Percentiles rank a stretch among this genome's conserved stretches.
These are phyloP conservation scores for Ophiostoma himal-ulmi DNA, from an alignment of 2,329 filamentous ascomycete species.

Conservation along the genomic window DNA sequence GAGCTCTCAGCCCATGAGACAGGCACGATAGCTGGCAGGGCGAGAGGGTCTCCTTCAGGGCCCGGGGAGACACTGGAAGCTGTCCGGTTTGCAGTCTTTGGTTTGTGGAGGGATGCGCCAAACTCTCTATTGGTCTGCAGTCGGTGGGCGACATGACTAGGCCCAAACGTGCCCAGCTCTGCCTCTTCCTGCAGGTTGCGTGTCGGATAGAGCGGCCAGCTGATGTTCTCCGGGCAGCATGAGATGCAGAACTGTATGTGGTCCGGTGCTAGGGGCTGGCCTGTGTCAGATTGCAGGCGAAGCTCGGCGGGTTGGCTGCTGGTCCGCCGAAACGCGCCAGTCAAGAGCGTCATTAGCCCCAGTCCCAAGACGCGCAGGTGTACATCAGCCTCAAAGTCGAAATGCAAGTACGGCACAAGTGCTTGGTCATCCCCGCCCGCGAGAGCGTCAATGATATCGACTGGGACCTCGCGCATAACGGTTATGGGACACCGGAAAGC, in stretches of 20 bases:
- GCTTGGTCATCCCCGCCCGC: slow-evolving; percentile 11
- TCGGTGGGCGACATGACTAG: slow-evolving; percentile 13
- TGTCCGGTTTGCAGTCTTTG: background rate
- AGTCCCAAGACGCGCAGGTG: slow-evolving; percentile 28
- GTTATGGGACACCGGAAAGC: slow-evolving; percentile 27
- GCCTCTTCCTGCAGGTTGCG: slow-evolving; percentile 28
- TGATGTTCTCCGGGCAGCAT: slow-evolving; percentile 27
- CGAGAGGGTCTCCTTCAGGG: background rate
- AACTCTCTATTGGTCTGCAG: slow-evolving; percentile 19
- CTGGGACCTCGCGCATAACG: slow-evolving; percentile 28
- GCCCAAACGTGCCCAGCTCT: slow-evolving; percentile 22
- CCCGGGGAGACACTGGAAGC: background rate
- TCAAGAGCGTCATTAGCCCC: slow-evolving; percentile 15
- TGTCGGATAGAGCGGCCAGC: slow-evolving; percentile 28
- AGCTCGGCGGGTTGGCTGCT: slow-evolving; percentile 27
- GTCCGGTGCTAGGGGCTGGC: slow-evolving; percentile 26
- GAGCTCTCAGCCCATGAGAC: background rate
- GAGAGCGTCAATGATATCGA: slow-evolving; percentile 24
- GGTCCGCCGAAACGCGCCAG: slow-evolving; percentile 23
- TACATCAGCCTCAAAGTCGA: slow-evolving; percentile 29
- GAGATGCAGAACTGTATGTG: slow-evolving; percentile 26
- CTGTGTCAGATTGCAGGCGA: slow-evolving; percentile 26
- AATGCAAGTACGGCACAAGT: slow-evolving; percentile 26
- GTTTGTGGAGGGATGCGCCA: background rate
- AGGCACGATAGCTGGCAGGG: slow-evolving; percentile 4